Conservation (phyloP, 192 early-diverging fungal genomes). For the Phycomyces blakesleeanus region DNA sequence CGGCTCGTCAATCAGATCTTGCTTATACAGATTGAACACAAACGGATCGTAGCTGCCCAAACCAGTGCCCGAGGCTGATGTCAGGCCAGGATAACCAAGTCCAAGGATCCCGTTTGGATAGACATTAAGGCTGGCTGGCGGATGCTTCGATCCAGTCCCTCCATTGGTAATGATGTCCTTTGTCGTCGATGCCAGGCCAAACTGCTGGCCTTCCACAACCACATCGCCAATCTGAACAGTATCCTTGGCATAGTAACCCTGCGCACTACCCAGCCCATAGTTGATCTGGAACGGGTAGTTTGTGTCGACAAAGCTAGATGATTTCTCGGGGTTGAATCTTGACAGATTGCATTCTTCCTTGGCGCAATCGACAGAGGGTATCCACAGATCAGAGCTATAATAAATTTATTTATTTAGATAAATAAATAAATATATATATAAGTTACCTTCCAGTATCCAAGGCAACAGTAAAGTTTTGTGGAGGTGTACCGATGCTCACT, state of each 20-base stretch:
- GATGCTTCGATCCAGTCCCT: not conserved
- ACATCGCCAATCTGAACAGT: slow-evolving; percentile 11
- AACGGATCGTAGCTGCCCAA: slow-evolving; percentile 20
- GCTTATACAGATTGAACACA: slow-evolving; percentile 10
- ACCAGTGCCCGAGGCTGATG: not conserved
- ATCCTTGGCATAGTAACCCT: slow-evolving; percentile 22
- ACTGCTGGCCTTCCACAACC: slow-evolving; percentile 10
- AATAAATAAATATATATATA: too few relatives aligned
- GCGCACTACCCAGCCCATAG: slow-evolving; percentile 27
- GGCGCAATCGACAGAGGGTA: slow-evolving; percentile 19
- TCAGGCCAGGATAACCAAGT: slow-evolving; percentile 15
- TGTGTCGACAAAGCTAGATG: slow-evolving; percentile 12
- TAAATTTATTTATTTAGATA: slow-evolving; percentile 9
- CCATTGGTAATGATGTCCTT: slow-evolving; percentile 11
- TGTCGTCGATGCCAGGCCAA: slow-evolving; percentile 20
- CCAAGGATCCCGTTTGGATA: slow-evolving; percentile 27
- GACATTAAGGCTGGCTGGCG: not conserved
- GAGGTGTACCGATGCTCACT: slow-evolving; percentile 23
- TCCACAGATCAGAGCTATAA: slow-evolving; percentile 28
- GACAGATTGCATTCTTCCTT: slow-evolving; percentile 6
- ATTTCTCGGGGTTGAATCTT: slow-evolving; percentile 24
- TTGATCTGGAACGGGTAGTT: slow-evolving; percentile 11
- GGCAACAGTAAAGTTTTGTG: slow-evolving; percentile 24
- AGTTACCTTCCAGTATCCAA: slow-evolving; percentile 30
- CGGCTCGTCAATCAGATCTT: slow-evolving; percentile 10